Percentiles rank a stretch among this genome's conserved stretches.
Conservation (phyloP, 306 rosid genomes). For the Cucumis sativus region Cucumber_9930_V3 NC_026660.2:20356501-20357000, state of each 20-base stretch:
- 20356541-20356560: too few relatives aligned
- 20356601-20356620: background rate
- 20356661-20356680: background rate
- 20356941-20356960: background rate
- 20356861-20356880: background rate
- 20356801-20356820: background rate
- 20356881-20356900: background rate
- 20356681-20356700: background rate
- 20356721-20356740: background rate
- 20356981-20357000: background rate
- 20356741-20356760: background rate
- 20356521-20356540: background rate
- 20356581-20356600: too few relatives aligned
- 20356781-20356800: background rate
- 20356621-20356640: background rate
- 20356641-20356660: slow-evolving; percentile 4
- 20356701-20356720: background rate
- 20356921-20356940: background rate
- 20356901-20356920: background rate
- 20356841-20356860: background rate
- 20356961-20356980: background rate
- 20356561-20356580: background rate
- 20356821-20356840: slow-evolving; percentile 9
- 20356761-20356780: slow-evolving; percentile 1
- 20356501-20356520: too few relatives aligned